These are phyloP conservation scores for Diaporthe capsici DNA, from an alignment of 2,329 filamentous ascomycete species.

Conservation along the genomic window DNA sequence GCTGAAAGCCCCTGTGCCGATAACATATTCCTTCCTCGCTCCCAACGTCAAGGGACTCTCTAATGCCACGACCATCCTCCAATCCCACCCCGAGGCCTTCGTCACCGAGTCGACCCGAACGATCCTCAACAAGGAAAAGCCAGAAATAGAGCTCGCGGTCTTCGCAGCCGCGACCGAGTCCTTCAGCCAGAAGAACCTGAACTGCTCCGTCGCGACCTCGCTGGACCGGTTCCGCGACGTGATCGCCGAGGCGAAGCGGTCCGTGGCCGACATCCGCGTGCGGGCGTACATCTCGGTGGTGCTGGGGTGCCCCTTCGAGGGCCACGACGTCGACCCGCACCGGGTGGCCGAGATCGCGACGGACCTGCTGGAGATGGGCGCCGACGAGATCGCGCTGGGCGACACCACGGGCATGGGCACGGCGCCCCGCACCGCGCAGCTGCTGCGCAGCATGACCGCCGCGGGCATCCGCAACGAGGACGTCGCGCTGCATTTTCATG, in stretches of 20 bases:
- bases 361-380: slow-evolving; percentile 85
- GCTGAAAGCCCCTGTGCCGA: slow-evolving; percentile 65
- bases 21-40: slow-evolving; percentile 85
- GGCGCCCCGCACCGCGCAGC: slow-evolving; percentile 74
- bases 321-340: slow-evolving; percentile 73
- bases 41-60: slow-evolving; percentile 82
- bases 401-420: slow-evolving; percentile 95
- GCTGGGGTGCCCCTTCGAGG: slow-evolving; percentile 83
- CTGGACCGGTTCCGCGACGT: slow-evolving; percentile 79
- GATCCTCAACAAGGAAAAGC: slow-evolving; percentile 50
- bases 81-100: slow-evolving; percentile 63
- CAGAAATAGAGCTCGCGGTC: slow-evolving; percentile 79
- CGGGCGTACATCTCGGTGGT: slow-evolving; percentile 87
- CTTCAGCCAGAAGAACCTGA: slow-evolving; percentile 86
- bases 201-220: slow-evolving; percentile 82
- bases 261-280: slow-evolving; percentile 72
- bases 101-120: slow-evolving; percentile 64
- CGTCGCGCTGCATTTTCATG: slow-evolving; percentile 88
- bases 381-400: slow-evolving; percentile 90
- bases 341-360: slow-evolving; percentile 76
- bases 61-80: slow-evolving; percentile 70
- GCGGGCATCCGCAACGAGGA: slow-evolving; percentile 79
- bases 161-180: slow-evolving; percentile 87
- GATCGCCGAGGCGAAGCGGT: slow-evolving; percentile 73
- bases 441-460: slow-evolving; percentile 74